Evolutionary conservation across 768 basidiomycete genomes (phyloP), one percentile per base, ranked within the genome.

Genomic region (Amanita pseudoporphyria): DNA sequence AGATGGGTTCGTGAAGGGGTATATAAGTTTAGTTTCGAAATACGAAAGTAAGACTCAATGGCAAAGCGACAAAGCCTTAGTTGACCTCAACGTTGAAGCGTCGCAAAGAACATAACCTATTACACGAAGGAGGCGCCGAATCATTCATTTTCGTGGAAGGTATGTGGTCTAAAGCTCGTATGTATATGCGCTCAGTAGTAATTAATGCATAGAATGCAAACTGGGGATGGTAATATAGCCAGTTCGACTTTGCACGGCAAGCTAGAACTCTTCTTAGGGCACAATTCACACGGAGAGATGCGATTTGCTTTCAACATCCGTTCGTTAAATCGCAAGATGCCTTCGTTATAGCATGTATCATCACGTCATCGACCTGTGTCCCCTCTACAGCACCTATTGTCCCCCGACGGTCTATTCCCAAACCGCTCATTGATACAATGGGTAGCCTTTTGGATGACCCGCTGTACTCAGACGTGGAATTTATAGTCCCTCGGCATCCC

Each of bases 1-100:
- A 90, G 85, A 68, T 93, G 89, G 89, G 65, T 76, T n/a, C 77
- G 90, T 13, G 84, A 89, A 51, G 89, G 89, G 1, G 67, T 84
- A n/a, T 92, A 79, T 67, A 88, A 82, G 58, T 93, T 92, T 62
- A 80, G 76, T 52, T 91, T 93, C 56, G 89, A 91, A 59, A 69
- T 92, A 56, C 77, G 79, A 59, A 84, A 78, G 87, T 82, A 55
- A 55, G 57, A 35, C 18, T 45, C 18, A 19, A 33, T 18, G 33
- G 19, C 19, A 9, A 38, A 9, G 28, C 19, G 5, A 22, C 19
- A 39, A 18, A 10, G 22, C 16, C n/a, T n/a, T 30, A 30, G 38
- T 26, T 50, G 31, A 50, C 31, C 13, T 6, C 13, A 13, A 6
- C 24, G 13, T 38, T 47, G 1, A 50, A 77, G 66, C 47, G 43